Evolutionary conservation across 192 early-diverging fungal genomes (phyloP).

Genomic region (Umbelopsis ramanniana): DNA sequence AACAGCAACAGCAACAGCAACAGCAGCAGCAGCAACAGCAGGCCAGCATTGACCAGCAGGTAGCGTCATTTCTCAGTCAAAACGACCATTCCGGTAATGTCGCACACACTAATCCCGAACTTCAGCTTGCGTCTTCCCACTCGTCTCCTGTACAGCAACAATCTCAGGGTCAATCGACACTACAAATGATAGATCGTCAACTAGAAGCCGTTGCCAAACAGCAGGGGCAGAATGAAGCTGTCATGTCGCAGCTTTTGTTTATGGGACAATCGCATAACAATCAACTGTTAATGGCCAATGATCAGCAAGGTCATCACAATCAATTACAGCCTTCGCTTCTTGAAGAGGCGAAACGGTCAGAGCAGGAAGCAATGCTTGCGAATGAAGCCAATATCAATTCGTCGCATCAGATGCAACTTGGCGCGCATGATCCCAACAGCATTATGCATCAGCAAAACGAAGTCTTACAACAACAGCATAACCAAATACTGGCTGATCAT

Average conservation of each 20-base stretch:
- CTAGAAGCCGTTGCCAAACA: conserved; percentile 10
- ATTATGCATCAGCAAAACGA: conserved; percentile 18
- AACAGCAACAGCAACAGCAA: conserved; percentile 13
- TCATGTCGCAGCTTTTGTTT: conserved; percentile 14
- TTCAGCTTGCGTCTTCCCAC: background rate
- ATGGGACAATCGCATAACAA: background rate
- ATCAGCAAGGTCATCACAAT: background rate
- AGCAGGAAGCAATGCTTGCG: background rate
- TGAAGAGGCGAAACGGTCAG: background rate
- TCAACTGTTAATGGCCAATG: background rate
- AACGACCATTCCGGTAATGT: background rate
- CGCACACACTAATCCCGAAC: conserved; percentile 9
- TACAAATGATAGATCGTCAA: conserved; percentile 4
- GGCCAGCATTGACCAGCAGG: conserved; percentile 1
- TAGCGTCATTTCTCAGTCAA: background rate
- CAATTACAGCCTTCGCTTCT: background rate
- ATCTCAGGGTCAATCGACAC: background rate
- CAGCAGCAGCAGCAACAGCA: conserved; percentile 4
- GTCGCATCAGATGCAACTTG: background rate
- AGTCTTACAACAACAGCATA: background rate
- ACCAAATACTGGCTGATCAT: background rate
- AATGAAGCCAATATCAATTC: background rate
- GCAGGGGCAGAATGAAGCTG: conserved; percentile 15
- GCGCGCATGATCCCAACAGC: background rate
- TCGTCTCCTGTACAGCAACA: background rate